These are phyloP conservation scores for Amanita rubescens DNA, from an alignment of 768 basidiomycete genomes.

Conservation along the genomic window DNA sequence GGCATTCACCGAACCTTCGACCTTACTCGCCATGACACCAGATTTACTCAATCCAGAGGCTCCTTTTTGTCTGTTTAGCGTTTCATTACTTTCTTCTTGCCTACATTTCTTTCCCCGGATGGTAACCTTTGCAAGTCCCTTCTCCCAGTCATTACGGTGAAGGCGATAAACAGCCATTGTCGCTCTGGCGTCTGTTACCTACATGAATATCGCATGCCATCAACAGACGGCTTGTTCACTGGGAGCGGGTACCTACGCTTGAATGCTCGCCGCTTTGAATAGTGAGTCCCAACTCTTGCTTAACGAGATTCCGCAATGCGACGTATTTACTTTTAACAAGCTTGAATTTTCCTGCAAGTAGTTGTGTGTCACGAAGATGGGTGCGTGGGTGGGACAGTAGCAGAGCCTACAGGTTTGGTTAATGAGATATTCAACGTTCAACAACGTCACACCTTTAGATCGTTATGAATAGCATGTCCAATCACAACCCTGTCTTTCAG, in stretches of 20 bases:
- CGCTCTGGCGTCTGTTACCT: conserved; percentile 92
- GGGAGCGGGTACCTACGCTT: conserved; percentile 49
- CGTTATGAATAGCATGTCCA: conserved; percentile 89
- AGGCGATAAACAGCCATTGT: conserved; percentile 91
- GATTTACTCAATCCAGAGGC: background rate
- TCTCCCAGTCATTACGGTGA: conserved; percentile 80
- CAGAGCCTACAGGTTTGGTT: conserved; percentile 48
- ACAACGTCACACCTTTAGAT: conserved; percentile 63
- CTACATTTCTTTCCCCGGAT: background rate
- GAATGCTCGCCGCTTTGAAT: conserved; percentile 90
- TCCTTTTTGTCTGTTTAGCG: background rate
- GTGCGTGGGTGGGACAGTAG: conserved; percentile 64
- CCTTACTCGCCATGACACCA: background rate
- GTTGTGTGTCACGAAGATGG: conserved; percentile 65
- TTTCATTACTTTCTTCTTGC: background rate
- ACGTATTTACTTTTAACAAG: conserved; percentile 57
- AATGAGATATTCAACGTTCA: too few relatives aligned
- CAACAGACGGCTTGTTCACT: background rate
- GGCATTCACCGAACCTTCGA: background rate
- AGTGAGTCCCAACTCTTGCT: conserved; percentile 66
- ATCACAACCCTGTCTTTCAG: conserved; percentile 74
- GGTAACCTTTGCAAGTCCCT: conserved; percentile 21
- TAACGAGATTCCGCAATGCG: conserved; percentile 72
- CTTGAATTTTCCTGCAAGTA: conserved; percentile 50
- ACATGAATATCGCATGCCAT: background rate